A percentile compares a stretch with the other conserved stretches of the same genome.
phyloP scores from a whole-genome alignment of 2,329 filamentous ascomycete genomes.

The Curvularia eragrostidis region DNA sequence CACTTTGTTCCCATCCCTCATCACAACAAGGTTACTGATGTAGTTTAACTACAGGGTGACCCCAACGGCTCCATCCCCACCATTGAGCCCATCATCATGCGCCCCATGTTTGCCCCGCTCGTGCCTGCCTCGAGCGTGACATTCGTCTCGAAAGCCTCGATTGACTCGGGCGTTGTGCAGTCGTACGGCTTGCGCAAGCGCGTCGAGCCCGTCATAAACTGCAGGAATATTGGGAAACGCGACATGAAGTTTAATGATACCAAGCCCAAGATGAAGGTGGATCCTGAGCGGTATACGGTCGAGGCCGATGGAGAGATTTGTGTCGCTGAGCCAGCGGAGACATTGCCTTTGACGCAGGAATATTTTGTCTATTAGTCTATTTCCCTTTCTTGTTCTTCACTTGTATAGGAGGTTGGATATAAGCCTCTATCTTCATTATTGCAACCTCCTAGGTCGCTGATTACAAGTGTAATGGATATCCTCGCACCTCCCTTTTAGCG shows the following conservation, averaged over 20 bases:
- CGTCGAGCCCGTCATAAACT: constrained; percentile 78
- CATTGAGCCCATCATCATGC: constrained; percentile 80
- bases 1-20: neutral
- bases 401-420: no score
- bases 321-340: constrained; percentile 72
- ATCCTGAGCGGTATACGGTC: constrained; percentile 87
- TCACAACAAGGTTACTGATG: neutral
- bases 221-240: constrained; percentile 75
- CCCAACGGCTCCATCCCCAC: constrained; percentile 73
- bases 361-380: constrained; percentile 80
- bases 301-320: constrained; percentile 82
- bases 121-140: constrained; percentile 77
- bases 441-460: constrained; percentile 22
- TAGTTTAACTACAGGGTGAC: constrained; percentile 49
- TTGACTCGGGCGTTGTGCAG: constrained; percentile 70
- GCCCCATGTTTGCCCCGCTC: constrained; percentile 83
- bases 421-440: constrained; percentile 17
- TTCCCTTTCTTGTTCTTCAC: no score
- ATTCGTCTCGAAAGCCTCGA: constrained; percentile 79
- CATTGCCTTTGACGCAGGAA: constrained; percentile 76
- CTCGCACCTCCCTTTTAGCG: constrained; percentile 25
- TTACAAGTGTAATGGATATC: constrained; percentile 20
- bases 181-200: constrained; percentile 79
- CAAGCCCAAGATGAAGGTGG: constrained; percentile 87
- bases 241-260: constrained; percentile 91